Percentiles rank a stretch among this genome's conserved stretches.
Conservation (phyloP, 148 eudicot species). For the Agrostemma githago region DNA sequence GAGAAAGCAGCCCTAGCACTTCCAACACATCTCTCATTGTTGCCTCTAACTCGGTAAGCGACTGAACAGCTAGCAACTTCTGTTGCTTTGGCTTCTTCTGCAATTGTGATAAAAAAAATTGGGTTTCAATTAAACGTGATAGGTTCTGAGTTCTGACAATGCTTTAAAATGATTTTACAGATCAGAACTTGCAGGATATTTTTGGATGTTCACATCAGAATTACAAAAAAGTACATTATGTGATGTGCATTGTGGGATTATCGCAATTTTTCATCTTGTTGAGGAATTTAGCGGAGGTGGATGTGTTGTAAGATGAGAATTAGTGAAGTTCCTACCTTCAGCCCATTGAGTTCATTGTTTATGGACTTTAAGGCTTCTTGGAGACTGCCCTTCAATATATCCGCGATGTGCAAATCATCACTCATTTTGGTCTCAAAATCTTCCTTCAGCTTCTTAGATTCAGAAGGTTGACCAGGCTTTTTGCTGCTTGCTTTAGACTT, state of each 20-base stretch:
- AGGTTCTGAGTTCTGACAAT: not conserved
- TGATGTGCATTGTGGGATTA: not conserved
- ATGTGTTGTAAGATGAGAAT: not conserved
- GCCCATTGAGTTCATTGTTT: conserved; percentile 43
- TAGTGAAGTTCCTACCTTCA: conserved; percentile 45
- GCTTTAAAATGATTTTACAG: not conserved
- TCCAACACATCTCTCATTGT: conserved; percentile 50
- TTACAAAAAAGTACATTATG: not conserved
- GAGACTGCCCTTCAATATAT: conserved; percentile 56
- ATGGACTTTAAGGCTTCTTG: conserved; percentile 53
- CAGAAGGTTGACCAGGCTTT: conserved; percentile 29
- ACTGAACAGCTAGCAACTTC: conserved; percentile 38
- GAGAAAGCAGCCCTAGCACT: conserved; percentile 64
- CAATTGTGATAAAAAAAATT: conserved; percentile 20
- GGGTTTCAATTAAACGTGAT: not conserved
- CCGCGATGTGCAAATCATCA: conserved; percentile 79
- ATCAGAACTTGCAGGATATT: not conserved
- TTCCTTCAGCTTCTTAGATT: conserved; percentile 35
- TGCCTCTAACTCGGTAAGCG: conserved; percentile 50
- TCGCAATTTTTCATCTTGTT: not conserved
- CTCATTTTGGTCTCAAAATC: conserved; percentile 56
- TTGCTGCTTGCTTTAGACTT: conserved; percentile 32
- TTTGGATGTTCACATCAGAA: not conserved
- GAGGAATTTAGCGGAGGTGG: not conserved
- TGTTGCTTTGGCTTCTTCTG: conserved; percentile 74